phyloP scores from a whole-genome alignment of 306 rosid species.

The Fragaria vesca region DNA sequence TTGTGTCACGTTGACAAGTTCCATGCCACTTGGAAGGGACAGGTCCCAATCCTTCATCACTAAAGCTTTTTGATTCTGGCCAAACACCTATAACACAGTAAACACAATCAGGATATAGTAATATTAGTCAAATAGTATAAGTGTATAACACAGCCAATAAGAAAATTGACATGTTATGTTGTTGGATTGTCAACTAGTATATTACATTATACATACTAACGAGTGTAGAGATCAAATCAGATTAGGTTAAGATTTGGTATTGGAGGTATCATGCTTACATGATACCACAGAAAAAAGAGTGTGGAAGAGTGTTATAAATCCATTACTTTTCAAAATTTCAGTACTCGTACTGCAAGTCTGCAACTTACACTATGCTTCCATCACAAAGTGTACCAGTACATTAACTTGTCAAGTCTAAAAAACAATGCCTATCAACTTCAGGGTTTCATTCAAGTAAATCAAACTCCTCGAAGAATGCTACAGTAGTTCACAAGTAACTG shows the following conservation, averaged over 20 bases:
- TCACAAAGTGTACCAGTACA: not conserved
- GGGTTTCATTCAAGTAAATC: not conserved
- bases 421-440: not conserved
- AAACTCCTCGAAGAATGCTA: not conserved
- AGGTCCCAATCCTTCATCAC: conserved; percentile 57
- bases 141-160: not conserved
- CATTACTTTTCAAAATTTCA: too few relatives aligned
- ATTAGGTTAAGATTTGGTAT: not conserved
- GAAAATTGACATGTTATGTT: not conserved
- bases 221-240: too few relatives aligned
- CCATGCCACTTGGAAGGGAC: conserved; percentile 69
- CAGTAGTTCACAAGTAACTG: not conserved
- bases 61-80: conserved; percentile 73
- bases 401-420: not conserved
- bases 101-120: not conserved
- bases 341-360: too few relatives aligned
- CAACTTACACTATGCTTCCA: not conserved
- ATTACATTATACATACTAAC: too few relatives aligned
- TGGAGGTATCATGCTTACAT: not conserved
- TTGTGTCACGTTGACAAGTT: conserved; percentile 41
- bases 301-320: too few relatives aligned
- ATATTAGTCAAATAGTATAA: not conserved
- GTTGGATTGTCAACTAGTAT: not conserved
- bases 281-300: not conserved
- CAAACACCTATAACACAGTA: conserved; percentile 48